phyloP scores from a whole-genome alignment of 2,329 filamentous ascomycete genomes.

The Colletotrichum liriopes region DNA sequence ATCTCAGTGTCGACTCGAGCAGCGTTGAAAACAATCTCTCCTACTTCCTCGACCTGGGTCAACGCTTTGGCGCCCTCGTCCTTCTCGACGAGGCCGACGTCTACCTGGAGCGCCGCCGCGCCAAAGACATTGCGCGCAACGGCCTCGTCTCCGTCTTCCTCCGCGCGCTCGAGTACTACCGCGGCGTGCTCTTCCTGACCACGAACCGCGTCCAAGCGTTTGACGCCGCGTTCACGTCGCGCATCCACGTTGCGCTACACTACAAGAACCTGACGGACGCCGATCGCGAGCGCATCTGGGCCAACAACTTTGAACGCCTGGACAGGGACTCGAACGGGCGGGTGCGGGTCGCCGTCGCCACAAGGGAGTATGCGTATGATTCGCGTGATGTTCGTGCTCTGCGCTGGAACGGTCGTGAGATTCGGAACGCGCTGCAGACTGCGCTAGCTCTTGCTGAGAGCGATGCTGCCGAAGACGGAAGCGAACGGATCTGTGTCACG shows the following conservation, averaged over 20 bases:
- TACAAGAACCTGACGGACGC: constrained; percentile 50
- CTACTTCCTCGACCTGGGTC: constrained; percentile 65
- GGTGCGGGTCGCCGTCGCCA: constrained; percentile 45
- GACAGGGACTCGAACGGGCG: constrained; percentile 45
- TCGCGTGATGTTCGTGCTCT: constrained; percentile 42
- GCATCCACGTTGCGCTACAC: constrained; percentile 51
- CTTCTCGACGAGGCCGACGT: constrained; percentile 74
- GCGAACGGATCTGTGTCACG: constrained; percentile 42
- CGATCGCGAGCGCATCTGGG: constrained; percentile 49
- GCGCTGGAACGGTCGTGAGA: constrained; percentile 48
- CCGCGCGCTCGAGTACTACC: constrained; percentile 67
- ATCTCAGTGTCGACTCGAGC: constrained; percentile 58
- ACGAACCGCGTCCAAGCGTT: constrained; percentile 62
- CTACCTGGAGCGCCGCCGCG: constrained; percentile 68
- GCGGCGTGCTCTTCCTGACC: constrained; percentile 65
- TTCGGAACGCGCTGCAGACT: constrained; percentile 56
- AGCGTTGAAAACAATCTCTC: constrained; percentile 61
- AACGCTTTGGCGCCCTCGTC: constrained; percentile 66
- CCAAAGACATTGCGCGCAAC: constrained; percentile 62
- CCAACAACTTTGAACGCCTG: constrained; percentile 50
- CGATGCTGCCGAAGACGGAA: constrained; percentile 42
- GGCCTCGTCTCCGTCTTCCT: constrained; percentile 65
- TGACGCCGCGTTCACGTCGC: constrained; percentile 52
- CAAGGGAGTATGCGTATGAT: constrained; percentile 46
- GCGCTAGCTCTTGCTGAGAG: constrained; percentile 52